Conservation (phyloP, 2,329 filamentous ascomycete species). For the Aspergillus terreus region DNA sequence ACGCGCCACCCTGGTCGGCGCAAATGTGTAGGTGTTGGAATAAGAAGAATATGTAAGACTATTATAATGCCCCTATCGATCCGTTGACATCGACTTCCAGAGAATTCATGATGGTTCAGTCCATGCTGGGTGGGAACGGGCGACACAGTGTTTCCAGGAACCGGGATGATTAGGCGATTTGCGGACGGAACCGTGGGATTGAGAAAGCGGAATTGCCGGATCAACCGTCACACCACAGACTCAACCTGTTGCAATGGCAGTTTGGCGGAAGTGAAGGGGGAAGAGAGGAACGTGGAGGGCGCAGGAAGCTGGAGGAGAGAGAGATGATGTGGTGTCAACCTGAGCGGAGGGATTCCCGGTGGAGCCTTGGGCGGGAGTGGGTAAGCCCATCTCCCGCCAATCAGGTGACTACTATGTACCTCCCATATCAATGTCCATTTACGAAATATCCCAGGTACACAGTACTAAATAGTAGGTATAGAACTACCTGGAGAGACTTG, state of each 20-base stretch:
- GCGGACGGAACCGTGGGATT: neutral
- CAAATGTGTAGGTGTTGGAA: neutral
- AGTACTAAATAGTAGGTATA: too few species aligned
- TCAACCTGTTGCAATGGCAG: neutral
- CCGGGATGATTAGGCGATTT: neutral
- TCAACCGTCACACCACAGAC: neutral
- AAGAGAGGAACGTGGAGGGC: neutral
- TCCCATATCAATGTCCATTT: too few species aligned
- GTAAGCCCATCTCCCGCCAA: too few species aligned
- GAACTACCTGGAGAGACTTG: too few species aligned
- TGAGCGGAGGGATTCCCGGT: neutral
- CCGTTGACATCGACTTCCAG: slow-evolving; percentile 21
- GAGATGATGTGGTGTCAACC: neutral
- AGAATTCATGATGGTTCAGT: slow-evolving; percentile 27
- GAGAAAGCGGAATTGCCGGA: neutral
- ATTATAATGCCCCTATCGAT: slow-evolving; percentile 16
- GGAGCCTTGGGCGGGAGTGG: neutral
- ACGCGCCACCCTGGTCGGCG: neutral
- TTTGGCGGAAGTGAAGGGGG: neutral
- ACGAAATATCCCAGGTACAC: too few species aligned
- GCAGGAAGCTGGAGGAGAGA: neutral
- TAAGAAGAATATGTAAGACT: slow-evolving; percentile 1
- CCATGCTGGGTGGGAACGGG: slow-evolving; percentile 23
- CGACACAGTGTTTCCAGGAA: slow-evolving; percentile 11
- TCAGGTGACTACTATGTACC: too few species aligned